Conservation (phyloP, 2,329 filamentous ascomycete species). For the Knoxdaviesia capensis region DNA sequence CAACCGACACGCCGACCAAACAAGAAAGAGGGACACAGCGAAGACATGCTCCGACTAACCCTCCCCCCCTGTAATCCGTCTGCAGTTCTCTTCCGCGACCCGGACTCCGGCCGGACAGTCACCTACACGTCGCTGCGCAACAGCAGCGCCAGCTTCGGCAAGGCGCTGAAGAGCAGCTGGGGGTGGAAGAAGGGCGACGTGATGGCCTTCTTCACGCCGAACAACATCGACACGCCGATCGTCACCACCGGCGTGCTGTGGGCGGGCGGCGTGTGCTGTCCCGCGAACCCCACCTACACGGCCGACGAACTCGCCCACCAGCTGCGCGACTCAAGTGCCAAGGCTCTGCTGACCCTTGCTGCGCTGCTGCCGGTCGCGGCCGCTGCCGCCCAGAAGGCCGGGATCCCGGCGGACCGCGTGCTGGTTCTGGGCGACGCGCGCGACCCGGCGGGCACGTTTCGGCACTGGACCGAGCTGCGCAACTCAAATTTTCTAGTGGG, state of each 20-base stretch:
- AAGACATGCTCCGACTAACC: too few relatives aligned
- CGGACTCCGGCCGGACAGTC: constrained; percentile 45
- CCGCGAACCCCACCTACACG: constrained; percentile 77
- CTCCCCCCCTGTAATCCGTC: constrained; percentile 4
- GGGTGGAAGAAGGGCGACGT: constrained; percentile 72
- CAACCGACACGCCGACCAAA: too few relatives aligned
- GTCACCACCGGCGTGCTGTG: constrained; percentile 63
- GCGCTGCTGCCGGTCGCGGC: constrained; percentile 42
- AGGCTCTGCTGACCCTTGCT: constrained; percentile 54
- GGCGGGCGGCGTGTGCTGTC: constrained; percentile 66
- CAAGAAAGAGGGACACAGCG: too few relatives aligned
- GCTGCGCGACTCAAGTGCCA: constrained; percentile 57
- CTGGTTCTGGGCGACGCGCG: constrained; percentile 53
- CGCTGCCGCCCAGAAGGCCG: constrained; percentile 47
- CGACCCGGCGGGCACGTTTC: constrained; percentile 36
- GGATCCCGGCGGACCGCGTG: constrained; percentile 51
- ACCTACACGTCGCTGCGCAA: constrained; percentile 48
- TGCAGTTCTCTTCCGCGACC: constrained; percentile 59
- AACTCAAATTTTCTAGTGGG: constrained; percentile 33
- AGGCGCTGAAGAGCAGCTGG: constrained; percentile 54
- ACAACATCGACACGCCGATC: constrained; percentile 64
- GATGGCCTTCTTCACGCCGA: constrained; percentile 64
- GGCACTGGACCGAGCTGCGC: constrained; percentile 53
- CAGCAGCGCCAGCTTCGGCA: constrained; percentile 55
- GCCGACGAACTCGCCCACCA: constrained; percentile 69